Evolutionary conservation across 768 basidiomycete genomes (phyloP), one percentile per base, ranked within the genome.

Genomic region (Panaeolus cyanescens): DNA sequence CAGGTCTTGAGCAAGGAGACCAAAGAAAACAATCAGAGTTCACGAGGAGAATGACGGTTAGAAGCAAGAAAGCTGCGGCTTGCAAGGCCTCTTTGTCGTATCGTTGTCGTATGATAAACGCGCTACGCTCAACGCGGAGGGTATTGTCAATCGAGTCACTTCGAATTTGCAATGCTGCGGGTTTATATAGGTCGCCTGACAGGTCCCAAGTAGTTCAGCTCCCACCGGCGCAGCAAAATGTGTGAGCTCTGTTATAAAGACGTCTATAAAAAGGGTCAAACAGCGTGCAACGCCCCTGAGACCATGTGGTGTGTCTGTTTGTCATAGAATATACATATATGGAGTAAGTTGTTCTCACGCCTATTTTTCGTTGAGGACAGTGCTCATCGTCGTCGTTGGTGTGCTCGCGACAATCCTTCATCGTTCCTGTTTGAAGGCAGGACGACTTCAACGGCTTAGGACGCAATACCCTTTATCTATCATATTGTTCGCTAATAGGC

Each of bases 131-230:
- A n/a, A n/a, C n/a, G n/a, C n/a, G n/a, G n/a, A n/a, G n/a, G n/a
- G n/a, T n/a, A n/a, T n/a, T n/a, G n/a, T n/a, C n/a, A n/a, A n/a
- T n/a, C n/a, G n/a, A n/a, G n/a, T n/a, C n/a, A n/a, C n/a, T n/a
- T n/a, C n/a, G n/a, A n/a, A n/a, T n/a, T n/a, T n/a, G 42, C 60
- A 61, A 39, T 39, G 39, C n/a, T 57, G 6, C 17, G 60, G 28
- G n/a, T n/a, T n/a, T n/a, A 30, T 54, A 33, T 19, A 56, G 19
- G 32, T 67, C 45, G 54, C 37, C 17, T 45, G 40, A 45, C 45
- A 50, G 5, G 15, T n/a, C 22, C 22, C 45, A 28, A 50, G 25
- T n/a, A n/a, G n/a, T n/a, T n/a, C n/a, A n/a, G n/a, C n/a, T n/a
- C 45, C 13, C 8, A 25, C 6, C 25, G 30, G 5, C 13, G 33